These are phyloP conservation scores for Ophiocordyceps robertsii DNA, from an alignment of 2,329 filamentous ascomycete species.

Conservation along the genomic window DNA sequence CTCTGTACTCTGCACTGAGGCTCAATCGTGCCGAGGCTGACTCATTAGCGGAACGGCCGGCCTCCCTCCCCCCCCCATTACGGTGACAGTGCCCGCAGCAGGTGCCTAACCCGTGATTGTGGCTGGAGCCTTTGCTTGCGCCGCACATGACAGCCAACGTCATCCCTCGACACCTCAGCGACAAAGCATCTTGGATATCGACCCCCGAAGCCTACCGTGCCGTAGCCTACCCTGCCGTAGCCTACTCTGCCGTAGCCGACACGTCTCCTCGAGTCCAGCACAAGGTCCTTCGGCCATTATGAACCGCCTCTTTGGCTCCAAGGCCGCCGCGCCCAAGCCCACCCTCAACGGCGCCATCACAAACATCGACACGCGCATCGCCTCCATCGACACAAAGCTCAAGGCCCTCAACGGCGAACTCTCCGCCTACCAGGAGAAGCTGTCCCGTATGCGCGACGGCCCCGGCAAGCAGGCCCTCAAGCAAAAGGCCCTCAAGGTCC, in stretches of 20 bases:
- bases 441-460: conserved; percentile 87
- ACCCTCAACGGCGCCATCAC: conserved; percentile 71
- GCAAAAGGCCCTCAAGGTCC: conserved; percentile 85
- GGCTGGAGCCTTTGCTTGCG: background rate
- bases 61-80: no score
- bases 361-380: conserved; percentile 75
- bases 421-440: conserved; percentile 71
- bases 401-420: conserved; percentile 86
- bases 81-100: no score
- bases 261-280: background rate
- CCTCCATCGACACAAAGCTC: conserved; percentile 87
- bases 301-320: conserved; percentile 92
- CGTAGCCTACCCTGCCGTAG: background rate
- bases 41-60: no score
- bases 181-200: background rate
- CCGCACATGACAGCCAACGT: background rate
- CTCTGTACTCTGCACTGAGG: no score
- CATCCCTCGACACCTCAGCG: background rate
- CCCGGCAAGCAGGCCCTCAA: conserved; percentile 88
- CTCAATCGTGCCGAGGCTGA: no score
- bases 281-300: conserved; percentile 32
- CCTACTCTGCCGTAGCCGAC: background rate
- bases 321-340: conserved; percentile 77
- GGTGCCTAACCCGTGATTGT: background rate
- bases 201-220: background rate